Percentiles rank a stretch among this genome's conserved stretches.
phyloP scores from a whole-genome alignment of 148 eudicot genomes.

The Fagopyrum homotropicum region DNA sequence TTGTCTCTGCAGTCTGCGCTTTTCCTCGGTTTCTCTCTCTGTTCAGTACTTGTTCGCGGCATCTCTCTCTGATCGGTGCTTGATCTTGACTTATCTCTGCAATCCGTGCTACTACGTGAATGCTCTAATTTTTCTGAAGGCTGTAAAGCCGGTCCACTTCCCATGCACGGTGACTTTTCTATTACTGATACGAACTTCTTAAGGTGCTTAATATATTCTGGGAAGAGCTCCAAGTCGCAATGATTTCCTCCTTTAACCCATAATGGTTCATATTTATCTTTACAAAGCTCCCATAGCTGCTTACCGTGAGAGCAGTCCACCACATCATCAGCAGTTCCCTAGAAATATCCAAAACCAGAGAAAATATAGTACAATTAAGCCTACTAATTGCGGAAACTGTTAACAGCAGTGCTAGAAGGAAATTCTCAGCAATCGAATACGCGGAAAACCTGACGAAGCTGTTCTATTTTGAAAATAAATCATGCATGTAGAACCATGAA shows the following conservation, averaged over 20 bases:
- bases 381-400: not conserved
- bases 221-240: conserved; percentile 79
- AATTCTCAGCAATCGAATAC: not conserved
- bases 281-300: conserved; percentile 78
- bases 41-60: conserved; percentile 46
- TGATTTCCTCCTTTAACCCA: conserved; percentile 89
- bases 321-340: conserved; percentile 88
- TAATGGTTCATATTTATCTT: conserved; percentile 76
- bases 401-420: not conserved
- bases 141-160: conserved; percentile 24
- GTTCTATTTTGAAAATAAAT: too few species aligned
- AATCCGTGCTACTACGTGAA: conserved; percentile 61
- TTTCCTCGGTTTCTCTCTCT: conserved; percentile 54
- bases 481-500: not conserved
- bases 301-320: conserved; percentile 85
- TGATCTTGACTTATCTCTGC: conserved; percentile 49
- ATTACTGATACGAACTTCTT: conserved; percentile 67
- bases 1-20: conserved; percentile 58
- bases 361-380: not conserved
- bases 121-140: conserved; percentile 43
- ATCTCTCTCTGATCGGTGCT: conserved; percentile 62
- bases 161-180: conserved; percentile 44
- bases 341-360: conserved; percentile 12
- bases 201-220: conserved; percentile 75
- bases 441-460: not conserved